Conservation (phyloP, 768 basidiomycete species). For the Mycena pura region DNA sequence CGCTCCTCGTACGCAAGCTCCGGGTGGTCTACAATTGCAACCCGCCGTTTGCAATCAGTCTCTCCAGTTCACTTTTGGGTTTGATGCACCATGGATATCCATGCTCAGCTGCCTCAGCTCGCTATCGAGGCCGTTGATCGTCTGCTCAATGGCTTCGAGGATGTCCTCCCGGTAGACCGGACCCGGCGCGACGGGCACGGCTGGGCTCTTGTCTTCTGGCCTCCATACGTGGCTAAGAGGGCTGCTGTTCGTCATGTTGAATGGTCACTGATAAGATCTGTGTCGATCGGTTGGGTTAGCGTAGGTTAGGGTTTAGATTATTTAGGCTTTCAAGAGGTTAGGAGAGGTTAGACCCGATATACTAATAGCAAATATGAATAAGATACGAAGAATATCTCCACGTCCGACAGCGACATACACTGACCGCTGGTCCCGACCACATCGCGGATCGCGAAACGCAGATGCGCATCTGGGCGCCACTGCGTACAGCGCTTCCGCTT, state of each 20-base stretch:
- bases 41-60: background rate
- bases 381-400: too few relatives aligned
- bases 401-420: too few relatives aligned
- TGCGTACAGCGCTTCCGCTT: too few relatives aligned
- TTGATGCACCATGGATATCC: constrained; percentile 82
- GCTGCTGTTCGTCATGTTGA: constrained; percentile 7
- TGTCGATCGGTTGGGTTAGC: too few relatives aligned
- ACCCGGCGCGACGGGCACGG: constrained; percentile 30
- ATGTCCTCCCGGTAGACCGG: constrained; percentile 62
- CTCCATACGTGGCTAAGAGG: constrained; percentile 17
- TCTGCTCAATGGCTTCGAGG: constrained; percentile 63
- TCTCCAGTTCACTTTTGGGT: constrained; percentile 24
- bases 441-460: too few relatives aligned
- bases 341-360: too few relatives aligned
- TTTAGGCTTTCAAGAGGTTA: too few relatives aligned
- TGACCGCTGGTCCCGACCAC: too few relatives aligned
- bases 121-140: constrained; percentile 56
- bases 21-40: constrained; percentile 74
- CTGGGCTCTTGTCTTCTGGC: constrained; percentile 26
- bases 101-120: constrained; percentile 69
- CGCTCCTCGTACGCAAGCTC: constrained; percentile 76
- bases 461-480: too few relatives aligned
- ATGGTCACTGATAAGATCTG: background rate
- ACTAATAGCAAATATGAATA: too few relatives aligned
- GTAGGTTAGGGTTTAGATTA: too few relatives aligned